Evolutionary conservation across 768 basidiomycete species (phyloP), one percentile per base, ranked within the genome.

Genomic region (Fomitopsis pulvina): DNA sequence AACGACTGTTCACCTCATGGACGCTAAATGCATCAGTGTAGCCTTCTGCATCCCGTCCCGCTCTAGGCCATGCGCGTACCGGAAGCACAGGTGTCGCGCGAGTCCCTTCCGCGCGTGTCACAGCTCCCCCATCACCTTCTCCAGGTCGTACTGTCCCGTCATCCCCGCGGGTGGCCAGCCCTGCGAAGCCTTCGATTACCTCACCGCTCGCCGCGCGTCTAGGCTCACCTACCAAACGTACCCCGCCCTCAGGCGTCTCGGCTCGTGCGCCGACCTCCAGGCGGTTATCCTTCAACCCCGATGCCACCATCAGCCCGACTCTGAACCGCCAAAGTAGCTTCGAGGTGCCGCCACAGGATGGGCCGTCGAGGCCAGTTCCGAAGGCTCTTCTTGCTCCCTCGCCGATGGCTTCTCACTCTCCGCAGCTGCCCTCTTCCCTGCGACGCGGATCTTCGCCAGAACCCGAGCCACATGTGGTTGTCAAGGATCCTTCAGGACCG

Each of bases 91-190:
- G 57, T 48, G 47, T 60, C 25, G 56, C 61, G 2, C 58, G 58
- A 16, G 53, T 48, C 24, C 55, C 56, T 16, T 59, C 62, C 22
- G 44, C 54, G 21, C 61, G 61, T 59, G 30, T 44, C 58, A 38
- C 51, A 25, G 45, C 45, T 24, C 69, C 43, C 64, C 70, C 27
- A 28, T 43, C 47, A 26, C 47, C 47, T n/a, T n/a, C n/a, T n/a
- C n/a, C n/a, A 16, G 48, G 48, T n/a, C 48, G 40, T 29, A 37
- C 54, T n/a, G 45, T 45, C 11, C 41, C 53, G 8, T 55, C 54
- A 4, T 82, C 85, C 16, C 78, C 84, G 8, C 81, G 87, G 18
- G 78, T 87, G 6, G 64, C 68, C 3, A 89, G 85, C 61, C 87
- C 87, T 18, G 71, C 68, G 22, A 83, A 83, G 60, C 66, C 74